A percentile compares a stretch with the other conserved stretches of the same genome.
Conservation (phyloP, 2,329 filamentous ascomycete genomes). For the Chaetomiaceae sp. region DNA sequence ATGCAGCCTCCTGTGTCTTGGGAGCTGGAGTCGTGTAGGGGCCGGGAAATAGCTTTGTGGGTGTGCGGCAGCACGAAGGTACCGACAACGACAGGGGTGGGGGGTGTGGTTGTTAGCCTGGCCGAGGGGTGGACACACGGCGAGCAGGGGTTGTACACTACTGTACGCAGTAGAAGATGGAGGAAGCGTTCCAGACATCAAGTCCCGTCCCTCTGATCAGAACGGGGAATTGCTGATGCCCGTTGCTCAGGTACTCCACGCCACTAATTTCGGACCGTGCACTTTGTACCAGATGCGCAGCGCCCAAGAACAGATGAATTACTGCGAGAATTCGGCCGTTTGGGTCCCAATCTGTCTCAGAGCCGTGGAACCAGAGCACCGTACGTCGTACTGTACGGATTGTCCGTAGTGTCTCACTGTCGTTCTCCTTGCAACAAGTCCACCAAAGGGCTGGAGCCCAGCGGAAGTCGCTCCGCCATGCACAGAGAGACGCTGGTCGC, state of each 20-base stretch:
- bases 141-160: constrained; percentile 22
- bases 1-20: constrained; percentile 19
- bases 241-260: background rate
- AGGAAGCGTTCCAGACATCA: constrained; percentile 13
- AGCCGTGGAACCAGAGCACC: background rate
- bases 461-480: background rate
- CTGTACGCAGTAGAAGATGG: no score
- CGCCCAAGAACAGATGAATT: background rate
- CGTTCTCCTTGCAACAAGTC: background rate
- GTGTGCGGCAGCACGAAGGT: constrained; percentile 12
- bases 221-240: constrained; percentile 4
- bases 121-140: constrained; percentile 18
- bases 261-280: background rate
- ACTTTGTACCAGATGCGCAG: background rate
- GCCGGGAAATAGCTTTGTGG: constrained; percentile 19
- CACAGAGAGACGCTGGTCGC: background rate
- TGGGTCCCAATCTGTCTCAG: constrained; percentile 2
- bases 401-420: background rate
- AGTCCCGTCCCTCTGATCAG: background rate
- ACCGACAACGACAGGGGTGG: constrained; percentile 13
- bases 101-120: constrained; percentile 17
- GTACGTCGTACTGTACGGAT: background rate
- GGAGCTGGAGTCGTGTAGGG: constrained; percentile 16
- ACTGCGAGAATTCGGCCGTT: background rate
- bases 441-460: background rate